A percentile compares a stretch with the other conserved stretches of the same genome.
These are phyloP conservation scores for Penicillium sp. DNA, from an alignment of 2,329 filamentous ascomycete species.

Conservation along the genomic window DNA sequence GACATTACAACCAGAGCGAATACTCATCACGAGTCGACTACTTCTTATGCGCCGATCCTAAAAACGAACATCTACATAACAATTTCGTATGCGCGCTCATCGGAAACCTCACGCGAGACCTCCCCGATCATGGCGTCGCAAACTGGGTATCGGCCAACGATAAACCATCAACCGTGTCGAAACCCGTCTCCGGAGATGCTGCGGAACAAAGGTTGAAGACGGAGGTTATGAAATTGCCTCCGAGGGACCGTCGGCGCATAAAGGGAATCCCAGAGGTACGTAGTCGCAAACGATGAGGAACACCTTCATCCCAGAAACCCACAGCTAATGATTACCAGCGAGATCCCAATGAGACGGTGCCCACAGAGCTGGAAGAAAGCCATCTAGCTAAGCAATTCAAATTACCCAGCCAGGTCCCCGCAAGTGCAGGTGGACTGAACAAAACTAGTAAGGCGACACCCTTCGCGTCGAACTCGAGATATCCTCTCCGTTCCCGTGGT, in stretches of 20 bases:
- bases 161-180: constrained; percentile 42
- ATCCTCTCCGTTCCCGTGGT: constrained; percentile 4
- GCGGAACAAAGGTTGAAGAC: constrained; percentile 55
- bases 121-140: constrained; percentile 54
- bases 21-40: constrained; percentile 49
- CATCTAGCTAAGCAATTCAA: constrained; percentile 43
- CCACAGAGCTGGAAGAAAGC: constrained; percentile 37
- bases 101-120: constrained; percentile 51
- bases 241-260: constrained; percentile 51
- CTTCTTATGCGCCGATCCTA: constrained; percentile 46
- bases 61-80: constrained; percentile 54
- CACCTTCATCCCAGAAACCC: neutral
- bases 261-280: constrained; percentile 47
- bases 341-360: constrained; percentile 27
- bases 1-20: constrained; percentile 54
- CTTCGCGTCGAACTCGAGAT: constrained; percentile 1
- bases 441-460: constrained; percentile 58
- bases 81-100: constrained; percentile 52
- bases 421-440: constrained; percentile 64
- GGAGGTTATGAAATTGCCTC: constrained; percentile 55
- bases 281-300: neutral
- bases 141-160: constrained; percentile 56
- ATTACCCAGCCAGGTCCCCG: constrained; percentile 54
- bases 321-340: constrained; percentile 21
- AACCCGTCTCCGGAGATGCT: constrained; percentile 50